A percentile compares a stretch with the other conserved stretches of the same genome.
Evolutionary conservation across 1,139 yeast species (phyloP).

Genomic region (Groenewaldozyma sp.): DNA sequence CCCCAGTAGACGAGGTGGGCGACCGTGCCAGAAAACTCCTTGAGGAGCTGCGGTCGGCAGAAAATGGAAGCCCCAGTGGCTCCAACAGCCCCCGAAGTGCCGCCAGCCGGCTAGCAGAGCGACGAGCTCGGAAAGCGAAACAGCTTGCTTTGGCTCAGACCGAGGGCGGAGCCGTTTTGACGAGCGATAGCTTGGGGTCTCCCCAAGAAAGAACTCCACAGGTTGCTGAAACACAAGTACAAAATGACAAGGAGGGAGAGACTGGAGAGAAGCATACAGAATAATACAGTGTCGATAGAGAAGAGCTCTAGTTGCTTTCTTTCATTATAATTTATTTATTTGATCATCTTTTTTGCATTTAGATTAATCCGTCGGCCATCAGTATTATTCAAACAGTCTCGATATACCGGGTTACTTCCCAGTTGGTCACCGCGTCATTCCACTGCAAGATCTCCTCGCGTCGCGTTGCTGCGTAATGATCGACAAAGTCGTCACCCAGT

Average conservation of each 20-base stretch:
- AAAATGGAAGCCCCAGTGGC: constrained; percentile 9
- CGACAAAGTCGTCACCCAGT: constrained; percentile 30
- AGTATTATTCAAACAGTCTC: constrained; percentile 26
- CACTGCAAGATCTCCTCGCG: constrained; percentile 26
- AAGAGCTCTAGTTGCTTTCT: too few relatives aligned
- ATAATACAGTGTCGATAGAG: not conserved
- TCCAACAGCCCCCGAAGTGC: constrained; percentile 13
- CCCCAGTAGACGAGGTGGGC: constrained; percentile 44
- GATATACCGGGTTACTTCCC: constrained; percentile 31
- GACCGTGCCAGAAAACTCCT: constrained; percentile 52
- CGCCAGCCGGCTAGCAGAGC: constrained; percentile 17
- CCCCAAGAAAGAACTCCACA: too few relatives aligned
- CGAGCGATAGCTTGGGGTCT: too few relatives aligned
- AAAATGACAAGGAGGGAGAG: not conserved
- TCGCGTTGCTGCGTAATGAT: constrained; percentile 30
- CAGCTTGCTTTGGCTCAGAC: too few relatives aligned
- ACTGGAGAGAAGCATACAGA: not conserved
- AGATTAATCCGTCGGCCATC: too few relatives aligned
- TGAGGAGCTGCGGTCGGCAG: constrained; percentile 44
- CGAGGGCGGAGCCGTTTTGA: too few relatives aligned
- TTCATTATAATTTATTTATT: not conserved
- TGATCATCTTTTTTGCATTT: not conserved
- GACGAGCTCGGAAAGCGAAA: constrained; percentile 22
- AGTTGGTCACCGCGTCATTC: constrained; percentile 31
- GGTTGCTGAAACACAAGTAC: too few relatives aligned